Conservation (phyloP, 2,329 filamentous ascomycete species). For the Neoscytalidium dimidiatum region DNA sequence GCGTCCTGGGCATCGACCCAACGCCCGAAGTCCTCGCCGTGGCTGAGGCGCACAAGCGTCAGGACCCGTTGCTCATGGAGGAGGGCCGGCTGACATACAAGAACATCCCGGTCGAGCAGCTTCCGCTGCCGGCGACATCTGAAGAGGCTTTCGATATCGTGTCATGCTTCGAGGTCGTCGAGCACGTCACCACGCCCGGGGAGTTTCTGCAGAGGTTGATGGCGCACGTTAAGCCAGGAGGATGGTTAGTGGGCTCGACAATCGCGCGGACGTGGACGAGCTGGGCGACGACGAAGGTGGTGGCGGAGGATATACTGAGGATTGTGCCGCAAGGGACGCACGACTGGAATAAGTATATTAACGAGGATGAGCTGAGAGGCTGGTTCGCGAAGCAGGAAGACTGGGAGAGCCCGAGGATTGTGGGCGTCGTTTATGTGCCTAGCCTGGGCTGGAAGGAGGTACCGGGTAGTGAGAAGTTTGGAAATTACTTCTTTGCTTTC, state of each 20-base stretch:
- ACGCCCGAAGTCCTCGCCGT: conserved; percentile 72
- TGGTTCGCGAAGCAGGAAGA: conserved; percentile 47
- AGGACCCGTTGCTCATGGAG: conserved; percentile 68
- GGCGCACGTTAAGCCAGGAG: conserved; percentile 80
- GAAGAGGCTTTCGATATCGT: conserved; percentile 71
- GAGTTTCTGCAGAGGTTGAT: conserved; percentile 72
- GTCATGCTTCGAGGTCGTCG: conserved; percentile 89
- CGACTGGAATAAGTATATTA: conserved; percentile 95
- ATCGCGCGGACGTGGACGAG: conserved; percentile 88
- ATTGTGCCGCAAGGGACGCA: conserved; percentile 93
- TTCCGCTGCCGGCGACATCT: too few species aligned
- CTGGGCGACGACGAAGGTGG: conserved; percentile 88
- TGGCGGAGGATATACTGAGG: conserved; percentile 83
- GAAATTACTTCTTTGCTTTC: conserved; percentile 96
- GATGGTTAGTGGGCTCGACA: conserved; percentile 90
- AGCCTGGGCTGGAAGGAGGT: conserved; percentile 88
- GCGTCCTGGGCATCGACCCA: conserved; percentile 77
- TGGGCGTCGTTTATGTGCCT: conserved; percentile 89
- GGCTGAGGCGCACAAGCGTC: conserved; percentile 72
- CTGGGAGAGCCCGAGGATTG: conserved; percentile 53
- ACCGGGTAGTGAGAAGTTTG: conserved; percentile 75
- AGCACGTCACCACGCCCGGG: conserved; percentile 79
- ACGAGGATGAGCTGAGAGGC: conserved; percentile 70
- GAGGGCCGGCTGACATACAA: conserved; percentile 65
- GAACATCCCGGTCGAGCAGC: conserved; percentile 74